Base-by-base conservation (phyloP, 768 basidiomycete genomes). In the Lentinula detonsa region DNA sequence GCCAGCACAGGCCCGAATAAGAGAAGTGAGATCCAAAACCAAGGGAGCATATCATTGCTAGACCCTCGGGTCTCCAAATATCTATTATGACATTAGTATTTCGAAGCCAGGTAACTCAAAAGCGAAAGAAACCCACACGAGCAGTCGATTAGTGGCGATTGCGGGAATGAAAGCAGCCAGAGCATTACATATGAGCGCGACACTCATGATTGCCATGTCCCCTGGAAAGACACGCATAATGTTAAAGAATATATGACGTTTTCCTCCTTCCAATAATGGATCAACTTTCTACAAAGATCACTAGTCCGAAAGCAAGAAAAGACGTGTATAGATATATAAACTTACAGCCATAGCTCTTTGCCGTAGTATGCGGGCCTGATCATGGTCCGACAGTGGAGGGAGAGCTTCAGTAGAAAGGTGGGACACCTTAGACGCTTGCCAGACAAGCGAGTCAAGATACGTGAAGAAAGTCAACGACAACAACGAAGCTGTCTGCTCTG, bases 21-120 rank as follows among this genome's bases (percentile, higher is more conserved):
- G 10, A 86, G 73, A 65, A 73, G 71, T 0, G 70, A 35, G 16
- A 90, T 80, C 87, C 88, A 91, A 7, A 90, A 79, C 83, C 87
- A 88, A 0, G 89, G 88, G 33, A 79, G 79, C 37, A 86, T 70
- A 11, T 71, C 65, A 0, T 85, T 76, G 18, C 71, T 76, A 60
- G 78, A 66, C 2, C 83, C 84, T 11, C 74, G 71, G 3, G 69
- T 77, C 70, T 90, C 87, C n/a, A 91, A 71, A 65, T 89, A 85
- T 35, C 81, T 85, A 57, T 72, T 39, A 63, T 72, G 69, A 16
- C 28, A 35, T 53, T 39, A 45, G 28, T 33, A 57, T 50, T 37
- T 15, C 10, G 4, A 28, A 16, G 3, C 46, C 23, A 59, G 57
- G 8, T 33, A 31, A 15, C n/a, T 18, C 15, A n/a, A 23, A 35